Conservation (phyloP, 306 rosid species). For the Begonia masoniana region DNA sequence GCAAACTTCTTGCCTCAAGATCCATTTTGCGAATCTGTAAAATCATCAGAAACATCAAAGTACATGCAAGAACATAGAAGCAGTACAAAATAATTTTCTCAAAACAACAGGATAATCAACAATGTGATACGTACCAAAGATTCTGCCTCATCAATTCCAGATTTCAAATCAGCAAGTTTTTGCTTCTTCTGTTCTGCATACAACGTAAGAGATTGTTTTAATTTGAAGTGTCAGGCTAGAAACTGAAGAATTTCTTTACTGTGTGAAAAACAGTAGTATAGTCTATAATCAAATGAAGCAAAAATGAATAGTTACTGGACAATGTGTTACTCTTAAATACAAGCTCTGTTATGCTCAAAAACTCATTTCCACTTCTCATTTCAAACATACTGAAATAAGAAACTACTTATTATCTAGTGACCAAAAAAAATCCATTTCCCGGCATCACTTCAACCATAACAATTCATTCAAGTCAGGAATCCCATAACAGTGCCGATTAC, state of each 20-base stretch:
- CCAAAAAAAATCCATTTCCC: too few species aligned
- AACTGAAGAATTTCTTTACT: not conserved
- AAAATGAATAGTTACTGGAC: too few species aligned
- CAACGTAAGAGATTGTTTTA: constrained; percentile 3
- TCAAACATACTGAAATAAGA: too few species aligned
- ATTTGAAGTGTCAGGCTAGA: not conserved
- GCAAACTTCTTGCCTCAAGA: constrained; percentile 94
- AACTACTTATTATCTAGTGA: too few species aligned
- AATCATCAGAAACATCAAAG: constrained; percentile 10
- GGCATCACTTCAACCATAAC: too few species aligned
- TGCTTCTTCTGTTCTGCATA: constrained; percentile 92
- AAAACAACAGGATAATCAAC: too few species aligned
- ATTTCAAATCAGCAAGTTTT: constrained; percentile 57
- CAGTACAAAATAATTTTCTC: not conserved
- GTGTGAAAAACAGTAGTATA: not conserved
- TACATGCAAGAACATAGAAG: not conserved
- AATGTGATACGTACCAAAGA: constrained; percentile 15
- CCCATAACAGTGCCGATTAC: too few species aligned
- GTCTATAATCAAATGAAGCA: too few species aligned
- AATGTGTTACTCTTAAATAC: too few species aligned
- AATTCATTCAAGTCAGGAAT: too few species aligned
- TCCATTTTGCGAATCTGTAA: constrained; percentile 80
- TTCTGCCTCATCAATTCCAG: constrained; percentile 88
- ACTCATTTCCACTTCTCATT: too few species aligned
- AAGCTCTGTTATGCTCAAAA: too few species aligned